Base-by-base conservation (phyloP, 768 basidiomycete species). In the Coprinellus micaceus region DNA sequence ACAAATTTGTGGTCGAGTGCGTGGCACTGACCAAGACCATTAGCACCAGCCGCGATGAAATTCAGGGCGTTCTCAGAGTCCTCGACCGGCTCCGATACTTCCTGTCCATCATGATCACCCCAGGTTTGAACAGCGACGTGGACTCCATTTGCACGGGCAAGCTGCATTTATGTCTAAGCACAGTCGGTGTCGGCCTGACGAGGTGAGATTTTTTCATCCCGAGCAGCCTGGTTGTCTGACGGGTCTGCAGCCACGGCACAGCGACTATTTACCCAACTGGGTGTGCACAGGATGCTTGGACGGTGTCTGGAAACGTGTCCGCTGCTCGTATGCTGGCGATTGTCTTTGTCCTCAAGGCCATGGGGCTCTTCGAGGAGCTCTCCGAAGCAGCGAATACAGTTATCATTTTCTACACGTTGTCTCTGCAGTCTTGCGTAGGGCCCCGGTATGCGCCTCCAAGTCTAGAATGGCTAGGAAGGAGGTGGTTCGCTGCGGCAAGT, bases 401-500 rank as follows among this genome's bases (percentile, higher is more conserved):
- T 21, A 86, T 89, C 58, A 79, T 87, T 0, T 96, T 91, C 67
- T 97, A 94, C 68, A 79, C 87, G 0, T 81, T 86, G 0, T 86
- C 89, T 2, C 74, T 98, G 26, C 77, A 81, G 1, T 73, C 80
- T 17, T 72, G 72, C 7, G 78, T 91, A 12, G 91, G 91, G 1
- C 63, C 74, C 0, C 65, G 68, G 2, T 95, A 85, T 63, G 76
- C 82, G 52, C 67, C 82, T 4, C 89, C 95, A 0, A 86, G 84
- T 58, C 75, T 97, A 4, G 78, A 84, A 2, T 85, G 82, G 62
- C 77, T 97, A 43, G 91, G 88, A 7, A 74, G 72, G 17, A 80
- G 80, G 61, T 96, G 94, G 86, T 82, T 94, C 30, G 83, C 88
- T 63, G 75, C 83, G 7, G 84, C 84, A 2, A 77, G 93, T 95